Evolutionary conservation across 495 filamentous ascomycete species (phyloP).

Genomic region (Choiromyces venosus): DNA sequence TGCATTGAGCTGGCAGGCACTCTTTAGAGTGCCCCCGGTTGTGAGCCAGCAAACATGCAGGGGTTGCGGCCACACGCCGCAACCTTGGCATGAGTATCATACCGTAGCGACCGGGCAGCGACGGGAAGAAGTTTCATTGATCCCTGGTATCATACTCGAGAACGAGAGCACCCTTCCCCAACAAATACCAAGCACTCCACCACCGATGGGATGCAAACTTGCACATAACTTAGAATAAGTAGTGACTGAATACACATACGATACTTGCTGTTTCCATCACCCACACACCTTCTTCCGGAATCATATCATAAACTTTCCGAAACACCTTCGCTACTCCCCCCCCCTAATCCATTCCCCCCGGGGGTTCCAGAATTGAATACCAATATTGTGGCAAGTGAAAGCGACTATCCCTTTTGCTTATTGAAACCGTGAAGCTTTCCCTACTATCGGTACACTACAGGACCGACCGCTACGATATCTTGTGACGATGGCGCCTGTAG

Average conservation of each 20-base stretch:
- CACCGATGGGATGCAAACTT: neutral
- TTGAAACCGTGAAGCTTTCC: neutral
- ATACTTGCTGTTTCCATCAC: neutral
- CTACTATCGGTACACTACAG: neutral
- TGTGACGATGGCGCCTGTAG: neutral
- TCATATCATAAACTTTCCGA: neutral
- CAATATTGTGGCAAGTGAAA: too few species aligned
- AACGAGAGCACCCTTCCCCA: neutral
- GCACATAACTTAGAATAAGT: neutral
- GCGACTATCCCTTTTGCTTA: neutral
- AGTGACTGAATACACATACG: neutral
- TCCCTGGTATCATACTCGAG: neutral
- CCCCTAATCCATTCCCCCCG: neutral
- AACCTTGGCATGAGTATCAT: too few species aligned
- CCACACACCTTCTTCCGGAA: neutral
- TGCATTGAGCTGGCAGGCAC: too few species aligned
- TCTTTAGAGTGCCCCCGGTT: too few species aligned
- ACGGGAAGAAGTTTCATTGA: neutral
- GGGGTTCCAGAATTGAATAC: neutral
- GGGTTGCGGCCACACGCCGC: too few species aligned
- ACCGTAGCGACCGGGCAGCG: neutral
- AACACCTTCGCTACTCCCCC: neutral
- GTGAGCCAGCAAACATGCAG: too few species aligned
- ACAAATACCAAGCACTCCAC: neutral
- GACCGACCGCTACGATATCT: neutral